Conservation (phyloP, 2,329 filamentous ascomycete species). For the Verticillium longisporum region DNA sequence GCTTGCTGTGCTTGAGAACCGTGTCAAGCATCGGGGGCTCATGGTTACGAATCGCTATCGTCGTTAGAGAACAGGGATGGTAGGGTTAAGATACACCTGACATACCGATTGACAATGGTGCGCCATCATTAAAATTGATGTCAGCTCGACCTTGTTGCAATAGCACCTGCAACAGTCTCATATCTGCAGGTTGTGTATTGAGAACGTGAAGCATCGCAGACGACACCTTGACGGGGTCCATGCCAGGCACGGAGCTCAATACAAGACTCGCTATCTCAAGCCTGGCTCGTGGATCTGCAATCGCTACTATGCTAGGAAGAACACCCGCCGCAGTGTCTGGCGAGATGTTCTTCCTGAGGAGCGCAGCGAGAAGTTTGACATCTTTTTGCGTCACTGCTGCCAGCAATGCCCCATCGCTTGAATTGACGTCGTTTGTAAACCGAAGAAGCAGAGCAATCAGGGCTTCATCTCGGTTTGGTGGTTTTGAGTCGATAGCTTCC, state of each 20-base stretch:
- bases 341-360: slow-evolving; percentile 38
- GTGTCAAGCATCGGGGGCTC: slow-evolving; percentile 42
- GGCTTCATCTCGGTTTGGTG: slow-evolving; percentile 38
- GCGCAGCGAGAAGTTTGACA: slow-evolving; percentile 31
- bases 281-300: slow-evolving; percentile 32
- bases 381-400: slow-evolving; percentile 43
- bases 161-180: slow-evolving; percentile 39
- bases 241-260: slow-evolving; percentile 35
- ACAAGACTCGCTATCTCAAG: slow-evolving; percentile 41
- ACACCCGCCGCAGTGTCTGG: slow-evolving; percentile 40
- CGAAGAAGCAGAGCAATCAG: slow-evolving; percentile 46
- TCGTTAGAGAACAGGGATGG: slow-evolving; percentile 6
- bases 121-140: slow-evolving; percentile 40
- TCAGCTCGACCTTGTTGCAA: slow-evolving; percentile 46
- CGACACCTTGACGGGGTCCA: slow-evolving; percentile 33
- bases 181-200: slow-evolving; percentile 38
- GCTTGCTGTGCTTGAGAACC: slow-evolving; percentile 37
- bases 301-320: slow-evolving; percentile 39
- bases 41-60: slow-evolving; percentile 30
- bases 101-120: slow-evolving; percentile 30
- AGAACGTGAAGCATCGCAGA: slow-evolving; percentile 34
- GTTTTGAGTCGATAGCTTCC: slow-evolving; percentile 42
- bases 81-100: background rate
- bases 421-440: slow-evolving; percentile 47
- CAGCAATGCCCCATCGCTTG: slow-evolving; percentile 41